phyloP scores from a whole-genome alignment of 305 asterid species.

The Fraxinus velutina region DNA sequence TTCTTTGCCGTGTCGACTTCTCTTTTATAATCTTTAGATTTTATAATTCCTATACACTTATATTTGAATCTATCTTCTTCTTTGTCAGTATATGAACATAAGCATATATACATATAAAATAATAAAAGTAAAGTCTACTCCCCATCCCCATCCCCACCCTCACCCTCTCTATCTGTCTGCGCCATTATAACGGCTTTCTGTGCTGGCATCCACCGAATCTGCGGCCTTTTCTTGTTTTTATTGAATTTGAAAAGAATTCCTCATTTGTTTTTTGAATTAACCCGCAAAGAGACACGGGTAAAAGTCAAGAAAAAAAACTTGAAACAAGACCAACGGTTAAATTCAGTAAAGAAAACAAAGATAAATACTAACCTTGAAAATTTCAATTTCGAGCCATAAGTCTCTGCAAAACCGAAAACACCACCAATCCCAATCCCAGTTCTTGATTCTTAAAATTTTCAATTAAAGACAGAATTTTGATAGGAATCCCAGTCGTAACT shows the following conservation, averaged over 20 bases:
- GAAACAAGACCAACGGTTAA: neutral
- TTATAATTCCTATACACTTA: neutral
- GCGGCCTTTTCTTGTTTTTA: conserved; percentile 5
- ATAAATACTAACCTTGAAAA: neutral
- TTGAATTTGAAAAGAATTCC: conserved; percentile 17
- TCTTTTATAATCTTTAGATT: neutral
- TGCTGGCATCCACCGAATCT: conserved; percentile 41
- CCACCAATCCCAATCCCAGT: neutral
- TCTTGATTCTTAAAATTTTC: neutral
- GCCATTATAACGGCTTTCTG: conserved; percentile 44
- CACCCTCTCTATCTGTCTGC: conserved; percentile 4
- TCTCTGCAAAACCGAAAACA: neutral
- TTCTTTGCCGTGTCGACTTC: neutral
- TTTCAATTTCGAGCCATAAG: neutral
- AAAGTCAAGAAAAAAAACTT: neutral
- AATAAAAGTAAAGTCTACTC: neutral
- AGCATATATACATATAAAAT: neutral
- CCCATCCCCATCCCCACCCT: neutral
- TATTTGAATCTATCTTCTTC: neutral
- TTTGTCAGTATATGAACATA: neutral
- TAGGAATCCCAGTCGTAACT: neutral
- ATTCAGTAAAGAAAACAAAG: neutral
- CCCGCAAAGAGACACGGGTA: neutral
- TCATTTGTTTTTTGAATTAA: neutral
- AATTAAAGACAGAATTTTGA: neutral